Evolutionary conservation across 2,329 filamentous ascomycete genomes (phyloP), one percentile per base, ranked within the genome.

Genomic region (Cryphonectria radicalis): DNA sequence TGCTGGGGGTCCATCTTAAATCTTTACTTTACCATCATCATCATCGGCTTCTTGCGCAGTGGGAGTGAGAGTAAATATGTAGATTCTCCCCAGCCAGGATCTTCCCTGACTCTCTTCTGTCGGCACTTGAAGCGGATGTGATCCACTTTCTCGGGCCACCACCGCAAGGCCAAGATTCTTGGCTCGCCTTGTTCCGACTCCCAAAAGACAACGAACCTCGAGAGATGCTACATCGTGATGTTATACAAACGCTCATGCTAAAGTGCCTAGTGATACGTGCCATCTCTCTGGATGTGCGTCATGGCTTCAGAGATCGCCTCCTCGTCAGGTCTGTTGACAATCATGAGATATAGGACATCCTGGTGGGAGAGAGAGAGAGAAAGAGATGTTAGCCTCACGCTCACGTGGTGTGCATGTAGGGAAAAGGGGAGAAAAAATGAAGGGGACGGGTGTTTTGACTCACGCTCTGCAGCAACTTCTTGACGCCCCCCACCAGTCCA

Each of bases 341-440:
- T 70, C 64, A 74, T 70, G 46, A 73, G 70, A 60, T 73, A 74
- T 17, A 74, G 32, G 11, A 74, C 72, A 22, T 74, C 70, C 73
- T 74, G 55, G 7, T 14, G 17, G 40, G 17, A 46, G 13, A 50
- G 46, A 50, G 17, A 46, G 13, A 50, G 46, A 50, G 17, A n/a
- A 19, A 50, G 43, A 13, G 7, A 40, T 22, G 65, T 70, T 55
- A 68, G 70, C 46, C 4, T 32, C 68, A 17, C 59, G 8, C 10
- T n/a, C 22, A 6, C 32, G 0, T 17, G 46, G 0, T 28, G 40
- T 22, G 4, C 8, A 57, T 4, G 7, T 13, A 3, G 3, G 10
- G 35, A 4, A 8, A 19, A 3, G 3, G 10, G 35, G 8, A 57
- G 11, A 6, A 8, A 8, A 28, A 7, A 57, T 25, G 35, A 50